phyloP scores from a whole-genome alignment of 129 eudicot genomes.

The Arctium lappa region DNA sequence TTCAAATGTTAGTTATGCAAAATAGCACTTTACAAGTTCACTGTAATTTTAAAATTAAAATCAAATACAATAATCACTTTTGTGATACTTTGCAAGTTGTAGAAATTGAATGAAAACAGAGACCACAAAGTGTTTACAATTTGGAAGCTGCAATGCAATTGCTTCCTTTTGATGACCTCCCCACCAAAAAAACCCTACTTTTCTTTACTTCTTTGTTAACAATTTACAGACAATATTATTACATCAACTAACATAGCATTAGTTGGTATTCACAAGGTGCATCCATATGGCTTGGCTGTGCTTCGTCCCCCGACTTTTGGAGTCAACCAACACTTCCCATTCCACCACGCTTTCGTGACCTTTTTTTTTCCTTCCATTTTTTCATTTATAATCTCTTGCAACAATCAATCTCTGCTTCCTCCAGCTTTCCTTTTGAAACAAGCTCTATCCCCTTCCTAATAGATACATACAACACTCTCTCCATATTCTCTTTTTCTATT shows the following conservation, averaged over 20 bases:
- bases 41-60: not conserved
- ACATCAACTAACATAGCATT: conserved; percentile 1
- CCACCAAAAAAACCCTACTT: conserved; percentile 16
- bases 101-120: conserved; percentile 8
- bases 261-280: conserved; percentile 23
- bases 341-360: conserved; percentile 34
- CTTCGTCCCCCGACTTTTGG: conserved; percentile 49
- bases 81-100: conserved; percentile 3
- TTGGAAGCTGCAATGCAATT: conserved; percentile 26
- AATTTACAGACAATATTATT: conserved; percentile 28
- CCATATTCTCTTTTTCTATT: conserved; percentile 4
- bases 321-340: conserved; percentile 74
- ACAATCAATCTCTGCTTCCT: conserved; percentile 1
- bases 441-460: conserved; percentile 20
- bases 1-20: not conserved
- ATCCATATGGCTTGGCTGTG: conserved; percentile 59
- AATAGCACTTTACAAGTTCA: not conserved
- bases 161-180: conserved; percentile 15
- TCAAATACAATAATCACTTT: not conserved
- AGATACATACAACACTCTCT: conserved; percentile 11
- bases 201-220: conserved; percentile 25
- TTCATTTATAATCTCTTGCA: conserved; percentile 25
- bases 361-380: conserved; percentile 6
- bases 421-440: not conserved
- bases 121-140: conserved; percentile 30